Base-by-base conservation (phyloP, 2,329 filamentous ascomycete genomes). In the Colletotrichum cereale region DNA sequence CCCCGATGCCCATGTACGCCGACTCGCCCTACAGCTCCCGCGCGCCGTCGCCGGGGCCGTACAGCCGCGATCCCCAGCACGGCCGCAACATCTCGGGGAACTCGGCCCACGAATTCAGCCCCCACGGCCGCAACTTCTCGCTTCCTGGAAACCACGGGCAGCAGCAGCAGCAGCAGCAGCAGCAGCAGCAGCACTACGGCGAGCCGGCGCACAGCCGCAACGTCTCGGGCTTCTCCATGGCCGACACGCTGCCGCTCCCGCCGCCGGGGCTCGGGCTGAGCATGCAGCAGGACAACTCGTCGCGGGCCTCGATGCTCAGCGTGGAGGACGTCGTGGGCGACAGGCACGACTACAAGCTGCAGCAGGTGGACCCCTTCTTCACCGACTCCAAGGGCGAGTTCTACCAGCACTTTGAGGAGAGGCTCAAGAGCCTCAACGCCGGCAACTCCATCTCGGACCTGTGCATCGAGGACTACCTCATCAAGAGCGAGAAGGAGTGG, bases 291-390 rank as follows among this genome's bases (percentile, higher is more conserved):
- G 66, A 72, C 67, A 70, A 72, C 57, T 71, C 70, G 1, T 72
- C 70, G n/a, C 55, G 79, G 65, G 79, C 81, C 34, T 87, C 85
- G 2, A 81, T 82, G 6, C 82, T 91, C 29, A 89, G 87, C 40
- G 82, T 90, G 1, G 83, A 89, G 67, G 84, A 84, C 2, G 85
- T 92, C 34, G 84, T 91, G 24, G 88, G 89, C 24, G 88, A 88
- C 71, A 89, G 90, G 77, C 87, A 86, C 63, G 86, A 90, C 76
- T 90, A 87, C 77, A 86, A 88, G 72, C 84, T 91, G 16, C 90
- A 92, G 76, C 89, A 91, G 67, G 88, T 92, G 0, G 89, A 90
- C 73, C 90, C 90, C 4, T 90, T 89, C 81, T 92, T 92, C 81
- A 91, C 87, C 6, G 90, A 92, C 77, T 86, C 86, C 55, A 89